Conservation (phyloP, 1,284 basidiomycete species). For the Trichosporon faecale region DNA sequence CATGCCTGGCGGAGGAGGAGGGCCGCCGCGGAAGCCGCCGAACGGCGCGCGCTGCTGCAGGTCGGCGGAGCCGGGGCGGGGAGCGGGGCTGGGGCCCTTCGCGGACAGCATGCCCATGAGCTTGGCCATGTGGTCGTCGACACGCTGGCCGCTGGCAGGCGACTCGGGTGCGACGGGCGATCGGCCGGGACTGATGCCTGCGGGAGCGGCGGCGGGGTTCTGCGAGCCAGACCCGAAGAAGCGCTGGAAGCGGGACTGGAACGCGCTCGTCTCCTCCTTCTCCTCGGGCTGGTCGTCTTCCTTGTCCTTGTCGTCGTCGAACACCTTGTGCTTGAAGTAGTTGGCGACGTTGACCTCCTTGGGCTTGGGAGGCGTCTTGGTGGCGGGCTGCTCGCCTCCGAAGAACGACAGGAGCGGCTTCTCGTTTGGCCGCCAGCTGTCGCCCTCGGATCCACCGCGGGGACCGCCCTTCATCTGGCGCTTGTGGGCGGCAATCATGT, state of each 20-base stretch:
- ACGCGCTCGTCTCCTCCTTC: slow-evolving; percentile 24
- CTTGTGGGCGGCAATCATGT: slow-evolving; percentile 48
- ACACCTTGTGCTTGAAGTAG: slow-evolving; percentile 39
- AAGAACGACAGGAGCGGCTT: slow-evolving; percentile 40
- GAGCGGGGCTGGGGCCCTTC: slow-evolving; percentile 25
- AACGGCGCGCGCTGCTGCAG: slow-evolving; percentile 13
- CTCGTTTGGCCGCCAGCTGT: slow-evolving; percentile 27
- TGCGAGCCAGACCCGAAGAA: slow-evolving; percentile 34
- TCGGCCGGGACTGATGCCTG: not conserved
- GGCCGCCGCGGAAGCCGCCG: slow-evolving; percentile 11
- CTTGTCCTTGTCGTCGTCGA: slow-evolving; percentile 24
- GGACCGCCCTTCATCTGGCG: slow-evolving; percentile 35
- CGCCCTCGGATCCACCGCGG: slow-evolving; percentile 14
- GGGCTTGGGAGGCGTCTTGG: slow-evolving; percentile 26
- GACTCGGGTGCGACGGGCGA: slow-evolving; percentile 2
- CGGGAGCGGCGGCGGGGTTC: slow-evolving; percentile 3
- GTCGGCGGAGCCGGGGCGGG: slow-evolving; percentile 19
- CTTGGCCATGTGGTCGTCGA: slow-evolving; percentile 40
- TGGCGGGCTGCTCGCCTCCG: slow-evolving; percentile 17
- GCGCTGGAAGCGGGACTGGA: slow-evolving; percentile 43
- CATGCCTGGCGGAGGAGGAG: slow-evolving; percentile 21
- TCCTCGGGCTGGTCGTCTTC: slow-evolving; percentile 22
- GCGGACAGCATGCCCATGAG: slow-evolving; percentile 44
- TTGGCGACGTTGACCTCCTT: slow-evolving; percentile 43
- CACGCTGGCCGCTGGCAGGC: slow-evolving; percentile 5